phyloP scores from a whole-genome alignment of 495 filamentous ascomycete genomes.

The Collariella sp. region DNA sequence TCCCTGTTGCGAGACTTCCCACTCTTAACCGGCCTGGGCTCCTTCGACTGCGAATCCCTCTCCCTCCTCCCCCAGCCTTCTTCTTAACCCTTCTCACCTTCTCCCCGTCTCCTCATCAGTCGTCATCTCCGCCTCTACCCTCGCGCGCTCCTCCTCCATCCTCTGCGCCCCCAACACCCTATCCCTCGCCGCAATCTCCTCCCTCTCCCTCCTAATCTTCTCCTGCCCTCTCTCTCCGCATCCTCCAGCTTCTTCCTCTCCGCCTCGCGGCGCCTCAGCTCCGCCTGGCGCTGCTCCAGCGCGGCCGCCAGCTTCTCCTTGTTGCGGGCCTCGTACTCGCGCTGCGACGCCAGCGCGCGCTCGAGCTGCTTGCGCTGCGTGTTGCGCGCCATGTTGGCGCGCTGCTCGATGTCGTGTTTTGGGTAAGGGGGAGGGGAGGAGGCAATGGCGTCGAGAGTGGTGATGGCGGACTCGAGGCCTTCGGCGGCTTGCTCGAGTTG shows the following conservation, averaged over 20 bases:
- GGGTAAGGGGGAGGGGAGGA: conserved; percentile 82
- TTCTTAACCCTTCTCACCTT: conserved; percentile 71
- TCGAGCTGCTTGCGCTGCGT: conserved; percentile 88
- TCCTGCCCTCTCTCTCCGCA: conserved; percentile 58
- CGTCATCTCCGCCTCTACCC: conserved; percentile 62
- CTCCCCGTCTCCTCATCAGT: conserved; percentile 72
- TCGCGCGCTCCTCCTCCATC: conserved; percentile 60
- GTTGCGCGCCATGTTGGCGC: conserved; percentile 91
- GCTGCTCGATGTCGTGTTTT: conserved; percentile 78
- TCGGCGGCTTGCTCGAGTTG: conserved; percentile 69
- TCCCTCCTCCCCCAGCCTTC: conserved; percentile 37
- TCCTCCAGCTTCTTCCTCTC: conserved; percentile 52
- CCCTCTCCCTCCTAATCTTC: conserved; percentile 73
- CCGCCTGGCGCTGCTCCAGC: conserved; percentile 65
- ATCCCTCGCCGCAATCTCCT: conserved; percentile 66
- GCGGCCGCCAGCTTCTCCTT: conserved; percentile 72
- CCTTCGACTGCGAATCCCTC: conserved; percentile 8
- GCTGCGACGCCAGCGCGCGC: conserved; percentile 70
- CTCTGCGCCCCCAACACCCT: conserved; percentile 60
- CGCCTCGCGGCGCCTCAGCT: conserved; percentile 61
- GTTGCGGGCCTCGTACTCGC: conserved; percentile 89
- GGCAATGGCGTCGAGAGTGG: conserved; percentile 69
- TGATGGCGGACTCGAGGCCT: conserved; percentile 87
- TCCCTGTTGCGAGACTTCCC: conserved; percentile 14
- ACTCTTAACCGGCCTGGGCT: conserved; percentile 9